Percentiles rank a stretch among this genome's conserved stretches.
Conservation (phyloP, 2,329 filamentous ascomycete genomes). For the Claviceps capensis region DNA sequence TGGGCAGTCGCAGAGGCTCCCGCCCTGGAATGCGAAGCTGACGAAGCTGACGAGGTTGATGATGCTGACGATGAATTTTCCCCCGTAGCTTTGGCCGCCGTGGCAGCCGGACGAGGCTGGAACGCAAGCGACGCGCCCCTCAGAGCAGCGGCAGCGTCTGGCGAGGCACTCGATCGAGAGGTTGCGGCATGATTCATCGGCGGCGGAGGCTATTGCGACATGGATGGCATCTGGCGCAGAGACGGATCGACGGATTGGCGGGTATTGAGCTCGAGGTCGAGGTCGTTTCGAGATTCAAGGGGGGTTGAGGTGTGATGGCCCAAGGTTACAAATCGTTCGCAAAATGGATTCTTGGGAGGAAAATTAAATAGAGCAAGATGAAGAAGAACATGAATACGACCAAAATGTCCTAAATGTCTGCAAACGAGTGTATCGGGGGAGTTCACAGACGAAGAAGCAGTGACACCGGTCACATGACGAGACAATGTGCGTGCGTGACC, state of each 20-base stretch:
- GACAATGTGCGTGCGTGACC: too few species aligned
- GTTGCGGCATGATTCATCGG: constrained; percentile 22
- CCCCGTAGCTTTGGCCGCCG: not conserved
- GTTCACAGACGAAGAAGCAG: too few species aligned
- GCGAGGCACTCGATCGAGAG: constrained; percentile 15
- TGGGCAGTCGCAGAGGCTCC: constrained; percentile 26
- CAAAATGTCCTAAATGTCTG: too few species aligned
- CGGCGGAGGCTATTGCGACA: constrained; percentile 10
- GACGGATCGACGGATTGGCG: not conserved
- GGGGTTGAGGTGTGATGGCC: too few species aligned
- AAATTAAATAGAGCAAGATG: too few species aligned
- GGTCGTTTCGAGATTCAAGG: too few species aligned
- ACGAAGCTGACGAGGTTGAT: constrained; percentile 7
- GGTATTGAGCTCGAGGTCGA: not conserved
- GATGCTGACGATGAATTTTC: constrained; percentile 1
- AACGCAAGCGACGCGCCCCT: constrained; percentile 44
- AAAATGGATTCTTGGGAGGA: too few species aligned
- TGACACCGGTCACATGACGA: too few species aligned
- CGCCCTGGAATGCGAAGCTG: not conserved
- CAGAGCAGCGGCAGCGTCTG: constrained; percentile 30
- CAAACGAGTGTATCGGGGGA: too few species aligned
- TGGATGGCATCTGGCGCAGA: constrained; percentile 3
- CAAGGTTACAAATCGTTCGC: too few species aligned
- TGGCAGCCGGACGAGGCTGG: constrained; percentile 14
- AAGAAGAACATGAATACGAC: too few species aligned